Percentiles rank a stretch among this genome's conserved stretches.
These are phyloP conservation scores for Psilocybe cubensis DNA, from an alignment of 768 basidiomycete genomes.

Conservation along the genomic window DNA sequence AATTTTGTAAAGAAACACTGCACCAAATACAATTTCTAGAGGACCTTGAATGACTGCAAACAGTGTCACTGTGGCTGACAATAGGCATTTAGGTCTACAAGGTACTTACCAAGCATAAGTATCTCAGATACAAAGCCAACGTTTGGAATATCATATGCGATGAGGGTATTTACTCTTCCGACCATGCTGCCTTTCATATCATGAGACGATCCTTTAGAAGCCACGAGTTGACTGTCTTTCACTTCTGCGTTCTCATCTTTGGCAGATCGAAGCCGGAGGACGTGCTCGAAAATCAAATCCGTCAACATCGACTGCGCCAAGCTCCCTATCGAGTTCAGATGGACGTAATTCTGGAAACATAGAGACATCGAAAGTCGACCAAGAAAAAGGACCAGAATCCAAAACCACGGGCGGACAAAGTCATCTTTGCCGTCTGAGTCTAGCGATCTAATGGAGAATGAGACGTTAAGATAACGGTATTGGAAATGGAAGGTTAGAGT, in stretches of 20 bases:
- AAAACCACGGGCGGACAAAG: conserved; percentile 66
- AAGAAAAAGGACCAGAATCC: conserved; percentile 57
- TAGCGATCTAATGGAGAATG: conserved; percentile 47
- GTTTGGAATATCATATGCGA: conserved; percentile 60
- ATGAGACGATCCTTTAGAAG: background rate
- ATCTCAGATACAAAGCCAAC: conserved; percentile 41
- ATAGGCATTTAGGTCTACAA: background rate
- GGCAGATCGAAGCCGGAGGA: conserved; percentile 60
- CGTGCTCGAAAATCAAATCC: conserved; percentile 46
- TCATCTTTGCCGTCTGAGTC: conserved; percentile 53
- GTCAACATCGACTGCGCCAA: conserved; percentile 47
- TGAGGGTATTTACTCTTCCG: conserved; percentile 78
- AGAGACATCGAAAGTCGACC: conserved; percentile 52
- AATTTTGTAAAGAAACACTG: conserved; percentile 44
- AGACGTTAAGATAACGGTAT: background rate
- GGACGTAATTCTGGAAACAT: conserved; percentile 60
- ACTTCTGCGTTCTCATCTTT: conserved; percentile 41
- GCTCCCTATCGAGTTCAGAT: conserved; percentile 45
- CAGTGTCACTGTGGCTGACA: background rate
- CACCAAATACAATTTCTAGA: conserved; percentile 40
- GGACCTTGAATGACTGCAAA: conserved; percentile 35
- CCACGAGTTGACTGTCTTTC: too few species aligned
- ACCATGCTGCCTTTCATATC: conserved; percentile 51
- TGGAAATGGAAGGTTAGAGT: background rate
- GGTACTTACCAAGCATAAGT: conserved; percentile 27